Conservation (phyloP, 2,329 filamentous ascomycete species). For the Ascochyta koolunga region DNA sequence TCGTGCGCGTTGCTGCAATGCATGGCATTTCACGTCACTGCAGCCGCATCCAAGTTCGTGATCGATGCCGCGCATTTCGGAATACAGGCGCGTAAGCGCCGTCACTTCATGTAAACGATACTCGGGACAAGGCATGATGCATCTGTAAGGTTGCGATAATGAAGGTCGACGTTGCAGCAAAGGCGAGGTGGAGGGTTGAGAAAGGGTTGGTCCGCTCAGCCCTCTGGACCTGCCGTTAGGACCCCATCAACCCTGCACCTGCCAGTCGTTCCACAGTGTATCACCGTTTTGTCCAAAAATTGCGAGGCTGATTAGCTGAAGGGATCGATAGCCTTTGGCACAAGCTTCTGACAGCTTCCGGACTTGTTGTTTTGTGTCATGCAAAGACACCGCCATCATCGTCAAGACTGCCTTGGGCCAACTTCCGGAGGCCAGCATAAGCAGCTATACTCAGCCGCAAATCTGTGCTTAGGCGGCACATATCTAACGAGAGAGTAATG, state of each 20-base stretch:
- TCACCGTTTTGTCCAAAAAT: slow-evolving; percentile 21
- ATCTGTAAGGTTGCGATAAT: slow-evolving; percentile 6
- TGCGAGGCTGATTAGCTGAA: slow-evolving; percentile 41
- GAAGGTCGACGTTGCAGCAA: slow-evolving; percentile 12
- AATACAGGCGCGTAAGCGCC: slow-evolving; percentile 21
- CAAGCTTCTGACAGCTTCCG: slow-evolving; percentile 1
- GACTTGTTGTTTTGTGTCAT: neutral
- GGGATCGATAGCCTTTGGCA: slow-evolving; percentile 5
- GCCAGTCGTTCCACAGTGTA: slow-evolving; percentile 31
- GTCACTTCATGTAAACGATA: slow-evolving; percentile 10
- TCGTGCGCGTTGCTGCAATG: slow-evolving; percentile 34
- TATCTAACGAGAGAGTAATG: neutral
- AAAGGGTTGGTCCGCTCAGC: slow-evolving; percentile 24
- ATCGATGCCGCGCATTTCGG: slow-evolving; percentile 29
- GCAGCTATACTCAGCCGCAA: slow-evolving; percentile 2
- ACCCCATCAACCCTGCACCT: slow-evolving; percentile 32
- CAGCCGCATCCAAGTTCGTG: slow-evolving; percentile 35
- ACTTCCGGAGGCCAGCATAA: neutral
- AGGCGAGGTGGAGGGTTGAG: slow-evolving; percentile 18
- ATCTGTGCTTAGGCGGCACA: slow-evolving; percentile 2
- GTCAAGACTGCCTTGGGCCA: slow-evolving; percentile 14
- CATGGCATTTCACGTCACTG: slow-evolving; percentile 35
- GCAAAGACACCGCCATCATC: slow-evolving; percentile 1
- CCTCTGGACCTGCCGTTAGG: slow-evolving; percentile 21
- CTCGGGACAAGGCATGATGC: neutral